These are phyloP conservation scores for Ustilago tritici DNA, from an alignment of 1,284 basidiomycete species.

Conservation along the genomic window DNA sequence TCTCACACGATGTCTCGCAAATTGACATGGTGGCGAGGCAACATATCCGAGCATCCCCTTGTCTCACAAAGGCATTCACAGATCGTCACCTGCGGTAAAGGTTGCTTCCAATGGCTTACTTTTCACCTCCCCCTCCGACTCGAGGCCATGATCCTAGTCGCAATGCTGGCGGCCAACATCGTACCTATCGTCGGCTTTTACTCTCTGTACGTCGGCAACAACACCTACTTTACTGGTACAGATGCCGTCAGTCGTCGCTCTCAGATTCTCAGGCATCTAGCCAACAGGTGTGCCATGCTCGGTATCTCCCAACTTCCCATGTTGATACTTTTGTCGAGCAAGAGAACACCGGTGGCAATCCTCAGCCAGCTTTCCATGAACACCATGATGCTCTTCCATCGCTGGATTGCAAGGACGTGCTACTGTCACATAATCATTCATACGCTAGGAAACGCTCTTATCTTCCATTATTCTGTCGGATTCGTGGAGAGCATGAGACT, in stretches of 20 bases:
- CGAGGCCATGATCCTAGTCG: conserved; percentile 34
- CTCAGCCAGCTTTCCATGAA: conserved; percentile 60
- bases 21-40: conserved; percentile 18
- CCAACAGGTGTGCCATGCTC: conserved; percentile 62
- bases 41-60: conserved; percentile 31
- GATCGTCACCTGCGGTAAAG: conserved; percentile 14
- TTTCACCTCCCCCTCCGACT: conserved; percentile 47
- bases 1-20: conserved; percentile 3
- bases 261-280: conserved; percentile 38
- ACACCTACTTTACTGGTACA: conserved; percentile 32
- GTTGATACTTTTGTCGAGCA: conserved; percentile 63
- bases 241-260: conserved; percentile 22
- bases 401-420: conserved; percentile 65
- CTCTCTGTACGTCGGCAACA: conserved; percentile 24
- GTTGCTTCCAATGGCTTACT: conserved; percentile 25
- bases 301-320: conserved; percentile 63
- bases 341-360: conserved; percentile 62
- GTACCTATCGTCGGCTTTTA: conserved; percentile 33
- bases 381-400: conserved; percentile 66
- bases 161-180: conserved; percentile 36
- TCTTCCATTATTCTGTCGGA: conserved; percentile 9
- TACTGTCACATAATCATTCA: conserved; percentile 58
- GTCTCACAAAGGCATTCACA: conserved; percentile 18
- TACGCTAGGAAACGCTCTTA: conserved; percentile 35
- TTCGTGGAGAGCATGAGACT: conserved; percentile 18